Evolutionary conservation across 1,284 basidiomycete species (phyloP).

Genomic region (Cutaneotrichosporon cavernicola): DNA sequence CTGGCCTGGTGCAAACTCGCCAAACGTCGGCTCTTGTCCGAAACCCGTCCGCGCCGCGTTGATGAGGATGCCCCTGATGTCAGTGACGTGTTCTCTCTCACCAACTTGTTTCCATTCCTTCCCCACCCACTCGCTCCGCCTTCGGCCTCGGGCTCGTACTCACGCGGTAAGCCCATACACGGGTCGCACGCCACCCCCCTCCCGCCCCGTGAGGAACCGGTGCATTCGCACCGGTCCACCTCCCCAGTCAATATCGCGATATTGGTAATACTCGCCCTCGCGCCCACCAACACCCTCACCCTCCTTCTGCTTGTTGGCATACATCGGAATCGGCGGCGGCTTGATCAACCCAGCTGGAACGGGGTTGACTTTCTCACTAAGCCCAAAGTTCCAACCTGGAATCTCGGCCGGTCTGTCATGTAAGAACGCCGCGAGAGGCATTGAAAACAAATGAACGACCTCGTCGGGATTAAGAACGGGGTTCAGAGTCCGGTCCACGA

Average conservation of each 20-base stretch:
- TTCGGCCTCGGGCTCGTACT: background rate
- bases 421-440: constrained; percentile 73
- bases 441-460: constrained; percentile 75
- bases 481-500: constrained; percentile 62
- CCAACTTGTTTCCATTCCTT: background rate
- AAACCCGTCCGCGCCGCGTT: constrained; percentile 68
- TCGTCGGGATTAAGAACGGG: constrained; percentile 75
- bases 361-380: constrained; percentile 31
- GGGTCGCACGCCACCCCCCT: constrained; percentile 74
- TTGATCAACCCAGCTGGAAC: constrained; percentile 20
- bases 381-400: constrained; percentile 49
- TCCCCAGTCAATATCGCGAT: constrained; percentile 59
- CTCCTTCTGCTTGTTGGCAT: constrained; percentile 22
- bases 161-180: constrained; percentile 79
- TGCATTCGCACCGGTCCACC: constrained; percentile 61
- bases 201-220: constrained; percentile 74
- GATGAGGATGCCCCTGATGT: constrained; percentile 66
- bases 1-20: constrained; percentile 60
- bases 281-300: constrained; percentile 33
- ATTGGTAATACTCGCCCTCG: constrained; percentile 62
- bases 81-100: background rate
- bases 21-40: constrained; percentile 62
- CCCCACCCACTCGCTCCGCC: background rate
- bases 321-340: constrained; percentile 33
- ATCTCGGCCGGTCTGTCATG: constrained; percentile 63